These are phyloP conservation scores for Vigna trinervia DNA, from an alignment of 306 rosid genomes.

Conservation along the genomic window DNA sequence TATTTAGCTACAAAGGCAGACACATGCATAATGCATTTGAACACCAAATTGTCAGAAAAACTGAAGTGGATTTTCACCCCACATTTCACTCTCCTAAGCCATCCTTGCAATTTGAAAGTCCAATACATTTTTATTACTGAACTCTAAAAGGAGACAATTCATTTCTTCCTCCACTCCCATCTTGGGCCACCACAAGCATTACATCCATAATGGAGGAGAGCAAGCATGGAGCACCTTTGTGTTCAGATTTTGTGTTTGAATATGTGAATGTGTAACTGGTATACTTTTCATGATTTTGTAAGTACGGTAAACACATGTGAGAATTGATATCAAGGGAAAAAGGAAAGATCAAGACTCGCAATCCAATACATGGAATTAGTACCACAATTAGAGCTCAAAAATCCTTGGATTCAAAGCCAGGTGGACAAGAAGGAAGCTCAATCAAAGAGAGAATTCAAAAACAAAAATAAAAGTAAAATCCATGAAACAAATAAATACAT, in stretches of 20 bases:
- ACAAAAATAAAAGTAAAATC: background rate
- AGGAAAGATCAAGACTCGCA: conserved; percentile 8
- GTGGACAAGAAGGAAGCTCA: conserved; percentile 14
- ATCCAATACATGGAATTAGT: background rate
- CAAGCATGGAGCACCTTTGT: background rate
- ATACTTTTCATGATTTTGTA: background rate
- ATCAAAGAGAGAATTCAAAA: background rate
- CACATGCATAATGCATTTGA: background rate
- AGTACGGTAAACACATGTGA: background rate
- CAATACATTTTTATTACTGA: background rate
- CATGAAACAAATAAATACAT: background rate
- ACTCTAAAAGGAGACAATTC: conserved; percentile 12
- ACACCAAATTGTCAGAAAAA: conserved; percentile 8
- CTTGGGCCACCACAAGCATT: background rate
- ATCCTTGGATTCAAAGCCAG: conserved; percentile 5
- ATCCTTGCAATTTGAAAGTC: conserved; percentile 3
- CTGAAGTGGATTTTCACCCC: background rate
- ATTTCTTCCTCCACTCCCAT: background rate
- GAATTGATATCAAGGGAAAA: conserved; percentile 3
- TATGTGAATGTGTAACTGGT: background rate
- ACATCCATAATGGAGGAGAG: conserved; percentile 7
- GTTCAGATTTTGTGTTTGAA: conserved; percentile 20
- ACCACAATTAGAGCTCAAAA: conserved; percentile 23
- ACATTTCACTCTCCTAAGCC: conserved; percentile 25
- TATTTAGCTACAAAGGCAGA: background rate